Percentiles rank a stretch among this genome's conserved stretches.
Conservation (phyloP, 805 yeast genomes). For the Kodamaea kakaduensis region DNA sequence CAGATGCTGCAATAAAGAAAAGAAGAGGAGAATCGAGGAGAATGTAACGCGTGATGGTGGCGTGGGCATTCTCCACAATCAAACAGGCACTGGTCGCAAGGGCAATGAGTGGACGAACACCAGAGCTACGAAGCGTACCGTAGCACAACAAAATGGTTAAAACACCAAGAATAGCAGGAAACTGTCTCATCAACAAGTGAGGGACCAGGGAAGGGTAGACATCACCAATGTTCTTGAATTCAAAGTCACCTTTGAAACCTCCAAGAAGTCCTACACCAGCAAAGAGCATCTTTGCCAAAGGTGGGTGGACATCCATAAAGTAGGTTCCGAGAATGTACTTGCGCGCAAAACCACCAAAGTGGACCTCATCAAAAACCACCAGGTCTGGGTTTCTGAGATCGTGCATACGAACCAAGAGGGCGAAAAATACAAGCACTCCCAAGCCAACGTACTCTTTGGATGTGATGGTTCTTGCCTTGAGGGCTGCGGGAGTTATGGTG, state of each 20-base stretch:
- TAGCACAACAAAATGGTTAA: constrained; percentile 63
- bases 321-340: constrained; percentile 64
- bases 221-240: constrained; percentile 63
- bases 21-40: constrained; percentile 72
- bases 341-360: constrained; percentile 94
- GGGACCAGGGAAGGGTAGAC: constrained; percentile 57
- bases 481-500: no score
- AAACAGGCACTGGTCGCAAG: constrained; percentile 53
- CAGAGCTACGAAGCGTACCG: constrained; percentile 66
- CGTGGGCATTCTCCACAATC: constrained; percentile 62
- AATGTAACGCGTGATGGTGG: constrained; percentile 72
- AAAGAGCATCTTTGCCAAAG: constrained; percentile 69
- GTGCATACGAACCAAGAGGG: constrained; percentile 58
- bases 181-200: constrained; percentile 62
- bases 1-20: constrained; percentile 71
- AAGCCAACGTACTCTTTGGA: constrained; percentile 24
- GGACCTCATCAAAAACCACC: constrained; percentile 90
- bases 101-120: constrained; percentile 63
- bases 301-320: constrained; percentile 79
- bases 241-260: constrained; percentile 70
- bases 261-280: constrained; percentile 66
- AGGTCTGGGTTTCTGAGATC: constrained; percentile 66
- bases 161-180: constrained; percentile 66
- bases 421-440: constrained; percentile 42
- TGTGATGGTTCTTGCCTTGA: constrained; percentile 23